Conservation (phyloP, 164 flowering plant genomes). For the Paratinospora sagittata region DNA sequence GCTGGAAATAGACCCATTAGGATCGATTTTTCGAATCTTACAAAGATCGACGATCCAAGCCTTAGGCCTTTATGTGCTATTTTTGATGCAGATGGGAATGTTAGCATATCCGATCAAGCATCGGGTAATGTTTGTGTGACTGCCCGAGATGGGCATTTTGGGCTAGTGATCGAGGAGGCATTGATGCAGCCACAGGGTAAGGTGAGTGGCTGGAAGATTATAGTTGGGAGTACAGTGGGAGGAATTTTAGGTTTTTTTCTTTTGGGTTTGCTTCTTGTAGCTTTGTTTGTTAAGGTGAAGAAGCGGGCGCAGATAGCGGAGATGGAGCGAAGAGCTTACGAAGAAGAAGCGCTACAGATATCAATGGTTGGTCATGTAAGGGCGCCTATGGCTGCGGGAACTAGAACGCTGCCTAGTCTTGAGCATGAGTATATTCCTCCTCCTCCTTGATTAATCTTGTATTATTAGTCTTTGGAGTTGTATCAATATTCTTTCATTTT, state of each 20-base stretch:
- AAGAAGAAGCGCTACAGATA: constrained; percentile 88
- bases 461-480: neutral
- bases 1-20: constrained; percentile 42
- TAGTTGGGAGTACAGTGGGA: constrained; percentile 53
- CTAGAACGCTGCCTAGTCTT: constrained; percentile 56
- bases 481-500: constrained; percentile 10
- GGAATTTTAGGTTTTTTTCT: constrained; percentile 58
- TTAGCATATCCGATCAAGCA: constrained; percentile 35
- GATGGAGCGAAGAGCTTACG: constrained; percentile 81
- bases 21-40: constrained; percentile 46
- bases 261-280: constrained; percentile 57
- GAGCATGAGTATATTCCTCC: constrained; percentile 47
- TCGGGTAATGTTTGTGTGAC: constrained; percentile 39
- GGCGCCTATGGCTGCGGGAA: constrained; percentile 51
- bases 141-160: constrained; percentile 59
- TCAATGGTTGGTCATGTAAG: constrained; percentile 93
- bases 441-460: constrained; percentile 11
- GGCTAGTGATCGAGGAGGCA: constrained; percentile 47
- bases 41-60: constrained; percentile 11
- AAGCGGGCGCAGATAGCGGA: constrained; percentile 60
- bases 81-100: constrained; percentile 53
- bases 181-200: constrained; percentile 11
- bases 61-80: constrained; percentile 53
- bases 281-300: constrained; percentile 67
- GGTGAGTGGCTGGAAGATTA: constrained; percentile 61